Conservation (phyloP, 805 yeast species). For the Yarrowia phangngaensis region DNA sequence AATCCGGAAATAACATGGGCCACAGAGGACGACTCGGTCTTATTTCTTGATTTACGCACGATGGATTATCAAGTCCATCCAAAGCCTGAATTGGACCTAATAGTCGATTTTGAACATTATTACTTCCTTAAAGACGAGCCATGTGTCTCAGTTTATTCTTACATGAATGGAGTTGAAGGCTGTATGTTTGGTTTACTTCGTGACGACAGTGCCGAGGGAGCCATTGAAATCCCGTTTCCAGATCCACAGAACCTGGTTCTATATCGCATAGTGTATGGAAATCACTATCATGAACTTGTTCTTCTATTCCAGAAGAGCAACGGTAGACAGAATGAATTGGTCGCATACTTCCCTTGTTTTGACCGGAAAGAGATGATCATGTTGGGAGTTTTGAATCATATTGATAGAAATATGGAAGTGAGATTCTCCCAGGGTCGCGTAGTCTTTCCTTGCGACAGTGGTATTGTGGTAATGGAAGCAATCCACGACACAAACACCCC, state of each 20-base stretch:
- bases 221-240: not conserved
- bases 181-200: not conserved
- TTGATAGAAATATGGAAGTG: slow-evolving; percentile 13
- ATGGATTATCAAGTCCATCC: not conserved
- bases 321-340: not conserved
- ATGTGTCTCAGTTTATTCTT: not conserved
- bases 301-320: not conserved
- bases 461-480: not conserved
- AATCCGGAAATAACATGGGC: slow-evolving; percentile 5
- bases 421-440: slow-evolving; percentile 4
- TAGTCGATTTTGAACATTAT: not conserved
- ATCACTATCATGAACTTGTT: not conserved
- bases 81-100: not conserved
- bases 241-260: not conserved
- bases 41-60: not conserved
- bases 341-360: slow-evolving; percentile 15
- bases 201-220: not conserved
- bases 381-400: slow-evolving; percentile 8
- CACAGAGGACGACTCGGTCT: not conserved
- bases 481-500: not conserved
- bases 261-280: slow-evolving; percentile 9
- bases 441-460: not conserved
- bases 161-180: not conserved
- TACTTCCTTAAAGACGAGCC: not conserved
- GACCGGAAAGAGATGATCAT: not conserved